phyloP scores from a whole-genome alignment of 1,284 basidiomycete species.

The Wallemia mellicola region DNA sequence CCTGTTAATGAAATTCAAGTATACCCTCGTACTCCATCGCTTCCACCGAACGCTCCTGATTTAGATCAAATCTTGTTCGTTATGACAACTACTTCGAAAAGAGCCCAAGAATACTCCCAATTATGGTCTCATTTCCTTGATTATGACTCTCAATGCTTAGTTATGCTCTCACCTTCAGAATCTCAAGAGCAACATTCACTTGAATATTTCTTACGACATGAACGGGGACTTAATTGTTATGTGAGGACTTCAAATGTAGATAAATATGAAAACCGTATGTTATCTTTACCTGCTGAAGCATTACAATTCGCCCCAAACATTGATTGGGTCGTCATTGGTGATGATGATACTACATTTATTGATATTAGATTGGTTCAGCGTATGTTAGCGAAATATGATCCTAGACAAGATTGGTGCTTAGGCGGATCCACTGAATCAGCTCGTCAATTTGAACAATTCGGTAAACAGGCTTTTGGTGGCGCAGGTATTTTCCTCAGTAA shows the following conservation, averaged over 20 bases:
- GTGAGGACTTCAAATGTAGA: conserved; percentile 4
- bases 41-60: conserved; percentile 1
- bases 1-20: neutral
- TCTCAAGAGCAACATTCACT: neutral
- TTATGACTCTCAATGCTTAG: neutral
- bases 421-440: neutral
- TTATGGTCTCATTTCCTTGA: conserved; percentile 7
- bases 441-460: neutral
- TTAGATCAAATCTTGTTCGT: conserved; percentile 5
- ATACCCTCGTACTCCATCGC: neutral
- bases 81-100: conserved; percentile 6
- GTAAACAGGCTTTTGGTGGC: conserved; percentile 5
- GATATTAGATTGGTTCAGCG: conserved; percentile 7
- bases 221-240: conserved; percentile 3
- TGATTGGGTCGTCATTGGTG: conserved; percentile 8
- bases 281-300: conserved; percentile 6
- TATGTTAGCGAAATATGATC: conserved; percentile 9
- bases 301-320: conserved; percentile 5
- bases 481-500: conserved; percentile 7
- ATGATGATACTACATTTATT: conserved; percentile 10
- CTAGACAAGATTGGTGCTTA: conserved; percentile 7
- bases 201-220: conserved; percentile 1
- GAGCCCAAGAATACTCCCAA: conserved; percentile 6
- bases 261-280: conserved; percentile 8
- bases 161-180: neutral